These are phyloP conservation scores for Eremochloa ophiuroides DNA, from an alignment of 176 grass and related monocot genomes.

Conservation along the genomic window DNA sequence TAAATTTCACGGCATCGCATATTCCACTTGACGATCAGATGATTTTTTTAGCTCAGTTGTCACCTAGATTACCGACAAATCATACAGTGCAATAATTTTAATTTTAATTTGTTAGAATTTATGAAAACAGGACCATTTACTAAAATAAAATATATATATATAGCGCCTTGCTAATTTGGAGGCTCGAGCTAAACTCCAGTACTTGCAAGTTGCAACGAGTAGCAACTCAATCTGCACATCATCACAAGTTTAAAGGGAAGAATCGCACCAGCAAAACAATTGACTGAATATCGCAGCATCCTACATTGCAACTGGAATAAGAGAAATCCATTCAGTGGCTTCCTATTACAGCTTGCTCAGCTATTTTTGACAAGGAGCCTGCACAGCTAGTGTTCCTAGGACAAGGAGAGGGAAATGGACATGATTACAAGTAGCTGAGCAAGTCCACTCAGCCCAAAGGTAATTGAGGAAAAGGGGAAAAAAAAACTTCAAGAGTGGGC, in stretches of 20 bases:
- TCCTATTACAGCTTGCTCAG: neutral
- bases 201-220: neutral
- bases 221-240: neutral
- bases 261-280: neutral
- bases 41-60: too few relatives aligned
- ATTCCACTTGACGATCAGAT: too few relatives aligned
- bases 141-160: too few relatives aligned
- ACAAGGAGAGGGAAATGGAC: neutral
- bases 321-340: neutral
- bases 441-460: slow-evolving; percentile 8
- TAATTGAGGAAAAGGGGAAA: neutral
- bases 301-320: neutral
- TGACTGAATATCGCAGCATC: neutral
- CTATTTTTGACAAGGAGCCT: too few relatives aligned
- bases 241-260: neutral
- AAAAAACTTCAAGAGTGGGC: neutral
- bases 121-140: too few relatives aligned
- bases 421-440: neutral
- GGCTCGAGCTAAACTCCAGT: neutral
- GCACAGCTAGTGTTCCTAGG: neutral
- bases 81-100: too few relatives aligned
- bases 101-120: too few relatives aligned
- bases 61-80: too few relatives aligned
- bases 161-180: too few relatives aligned
- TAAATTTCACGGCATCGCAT: too few relatives aligned